Evolutionary conservation across 2,329 filamentous ascomycete genomes (phyloP).

Genomic region (Westerdykella aurantiaca): DNA sequence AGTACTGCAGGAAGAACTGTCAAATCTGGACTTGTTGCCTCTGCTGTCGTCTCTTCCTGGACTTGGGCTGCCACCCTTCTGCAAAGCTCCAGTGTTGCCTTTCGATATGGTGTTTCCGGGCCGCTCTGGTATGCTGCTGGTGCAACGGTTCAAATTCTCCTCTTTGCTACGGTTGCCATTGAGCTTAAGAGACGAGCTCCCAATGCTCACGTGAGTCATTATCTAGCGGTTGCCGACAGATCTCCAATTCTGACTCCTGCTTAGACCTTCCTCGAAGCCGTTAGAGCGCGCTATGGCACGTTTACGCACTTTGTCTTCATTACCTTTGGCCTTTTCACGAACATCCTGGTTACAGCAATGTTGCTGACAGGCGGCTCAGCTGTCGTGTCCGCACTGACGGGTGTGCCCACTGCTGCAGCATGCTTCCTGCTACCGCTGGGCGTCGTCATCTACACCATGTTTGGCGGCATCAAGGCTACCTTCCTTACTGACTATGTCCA

Average conservation of each 20-base stretch:
- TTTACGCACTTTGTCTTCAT: constrained; percentile 72
- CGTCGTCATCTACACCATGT: constrained; percentile 72
- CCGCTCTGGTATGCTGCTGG: constrained; percentile 32
- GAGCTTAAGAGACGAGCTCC: constrained; percentile 31
- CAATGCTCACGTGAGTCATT: constrained; percentile 22
- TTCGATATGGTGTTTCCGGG: constrained; percentile 31
- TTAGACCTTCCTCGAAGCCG: constrained; percentile 78
- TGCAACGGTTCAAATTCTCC: constrained; percentile 28
- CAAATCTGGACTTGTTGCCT: constrained; percentile 28
- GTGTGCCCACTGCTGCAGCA: constrained; percentile 70
- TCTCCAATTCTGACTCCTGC: constrained; percentile 31
- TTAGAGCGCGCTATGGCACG: constrained; percentile 74
- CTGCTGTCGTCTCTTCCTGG: constrained; percentile 26
- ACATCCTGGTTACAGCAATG: constrained; percentile 87
- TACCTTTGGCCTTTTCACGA: constrained; percentile 71
- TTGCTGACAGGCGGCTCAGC: constrained; percentile 76
- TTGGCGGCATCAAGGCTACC: constrained; percentile 63
- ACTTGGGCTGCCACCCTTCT: constrained; percentile 29
- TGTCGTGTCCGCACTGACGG: constrained; percentile 50
- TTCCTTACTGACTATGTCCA: constrained; percentile 80
- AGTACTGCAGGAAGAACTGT: constrained; percentile 27
- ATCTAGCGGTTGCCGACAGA: not conserved
- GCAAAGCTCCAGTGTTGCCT: constrained; percentile 28
- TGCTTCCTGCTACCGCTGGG: constrained; percentile 78
- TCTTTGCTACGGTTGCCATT: constrained; percentile 27